These are phyloP conservation scores for Laetiporus sulphureus DNA, from an alignment of 1,284 basidiomycete genomes.

Conservation along the genomic window DNA sequence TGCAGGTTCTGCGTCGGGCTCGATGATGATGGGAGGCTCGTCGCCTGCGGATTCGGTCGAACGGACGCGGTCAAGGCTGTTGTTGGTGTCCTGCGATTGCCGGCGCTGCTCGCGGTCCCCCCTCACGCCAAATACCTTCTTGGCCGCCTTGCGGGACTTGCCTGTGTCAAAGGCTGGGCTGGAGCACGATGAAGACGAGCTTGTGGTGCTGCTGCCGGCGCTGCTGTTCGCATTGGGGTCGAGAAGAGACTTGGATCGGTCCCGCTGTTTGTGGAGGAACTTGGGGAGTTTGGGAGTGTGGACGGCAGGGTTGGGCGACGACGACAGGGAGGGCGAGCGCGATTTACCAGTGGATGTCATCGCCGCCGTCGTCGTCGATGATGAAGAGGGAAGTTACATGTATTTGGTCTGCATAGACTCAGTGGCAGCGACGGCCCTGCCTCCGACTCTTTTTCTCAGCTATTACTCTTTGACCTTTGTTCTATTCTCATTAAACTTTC, in stretches of 20 bases:
- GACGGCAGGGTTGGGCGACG: constrained; percentile 26
- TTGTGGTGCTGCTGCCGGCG: constrained; percentile 29
- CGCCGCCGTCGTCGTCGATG: constrained; percentile 21
- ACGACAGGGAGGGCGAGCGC: constrained; percentile 25
- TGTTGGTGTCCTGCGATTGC: constrained; percentile 26
- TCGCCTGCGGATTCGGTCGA: constrained; percentile 25
- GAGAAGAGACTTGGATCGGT: constrained; percentile 52
- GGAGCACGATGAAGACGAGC: constrained; percentile 32
- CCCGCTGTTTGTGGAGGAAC: constrained; percentile 60
- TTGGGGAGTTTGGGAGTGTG: constrained; percentile 52
- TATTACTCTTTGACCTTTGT: not conserved
- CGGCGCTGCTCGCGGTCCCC: constrained; percentile 23
- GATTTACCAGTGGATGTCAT: constrained; percentile 25
- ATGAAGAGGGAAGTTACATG: constrained; percentile 5
- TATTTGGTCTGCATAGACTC: not conserved
- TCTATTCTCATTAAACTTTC: not conserved
- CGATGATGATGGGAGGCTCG: constrained; percentile 44
- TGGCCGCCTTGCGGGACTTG: constrained; percentile 14
- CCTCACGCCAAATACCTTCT: constrained; percentile 20
- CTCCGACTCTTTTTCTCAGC: constrained; percentile 1
- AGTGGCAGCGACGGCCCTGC: not conserved
- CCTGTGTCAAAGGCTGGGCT: constrained; percentile 18
- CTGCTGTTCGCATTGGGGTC: constrained; percentile 35
- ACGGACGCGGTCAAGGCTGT: constrained; percentile 17
- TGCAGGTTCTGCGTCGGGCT: too few species aligned